A percentile compares a stretch with the other conserved stretches of the same genome.
Evolutionary conservation across 1,139 yeast genomes (phyloP).

Genomic region (Suhomyces terraborum): DNA sequence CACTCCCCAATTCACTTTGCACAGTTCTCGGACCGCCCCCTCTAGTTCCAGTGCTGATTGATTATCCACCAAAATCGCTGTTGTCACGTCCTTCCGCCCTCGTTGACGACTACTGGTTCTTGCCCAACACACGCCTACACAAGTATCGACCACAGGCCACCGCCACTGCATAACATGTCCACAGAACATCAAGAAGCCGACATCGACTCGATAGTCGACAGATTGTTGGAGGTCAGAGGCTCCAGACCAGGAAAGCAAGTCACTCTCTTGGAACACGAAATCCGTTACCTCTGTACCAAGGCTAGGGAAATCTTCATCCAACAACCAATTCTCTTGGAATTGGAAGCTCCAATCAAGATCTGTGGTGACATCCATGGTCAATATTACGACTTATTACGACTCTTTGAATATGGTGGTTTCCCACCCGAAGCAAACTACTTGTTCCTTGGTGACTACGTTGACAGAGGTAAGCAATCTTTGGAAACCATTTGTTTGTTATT

Average conservation of each 20-base stretch:
- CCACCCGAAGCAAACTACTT: conserved; percentile 98
- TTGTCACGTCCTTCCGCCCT: conserved; percentile 4
- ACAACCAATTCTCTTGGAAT: conserved; percentile 91
- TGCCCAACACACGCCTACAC: not conserved
- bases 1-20: conserved; percentile 1
- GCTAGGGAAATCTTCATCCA: conserved; percentile 97
- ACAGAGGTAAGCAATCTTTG: conserved; percentile 94
- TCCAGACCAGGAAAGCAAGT: conserved; percentile 98
- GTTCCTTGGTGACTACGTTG: conserved; percentile 95
- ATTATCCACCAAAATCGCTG: conserved; percentile 1
- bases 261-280: conserved; percentile 89
- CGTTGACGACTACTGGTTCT: conserved; percentile 3
- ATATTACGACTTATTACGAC: conserved; percentile 90
- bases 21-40: not conserved
- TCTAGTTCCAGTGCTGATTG: conserved; percentile 5
- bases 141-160: conserved; percentile 7
- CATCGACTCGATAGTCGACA: conserved; percentile 94
- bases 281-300: conserved; percentile 92
- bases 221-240: conserved; percentile 96
- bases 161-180: conserved; percentile 27
- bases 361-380: conserved; percentile 98
- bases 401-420: conserved; percentile 97
- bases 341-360: conserved; percentile 95
- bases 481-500: conserved; percentile 90
- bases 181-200: conserved; percentile 82